phyloP scores from a whole-genome alignment of 2,329 filamentous ascomycete genomes.

The Talaromyces sp. region DNA sequence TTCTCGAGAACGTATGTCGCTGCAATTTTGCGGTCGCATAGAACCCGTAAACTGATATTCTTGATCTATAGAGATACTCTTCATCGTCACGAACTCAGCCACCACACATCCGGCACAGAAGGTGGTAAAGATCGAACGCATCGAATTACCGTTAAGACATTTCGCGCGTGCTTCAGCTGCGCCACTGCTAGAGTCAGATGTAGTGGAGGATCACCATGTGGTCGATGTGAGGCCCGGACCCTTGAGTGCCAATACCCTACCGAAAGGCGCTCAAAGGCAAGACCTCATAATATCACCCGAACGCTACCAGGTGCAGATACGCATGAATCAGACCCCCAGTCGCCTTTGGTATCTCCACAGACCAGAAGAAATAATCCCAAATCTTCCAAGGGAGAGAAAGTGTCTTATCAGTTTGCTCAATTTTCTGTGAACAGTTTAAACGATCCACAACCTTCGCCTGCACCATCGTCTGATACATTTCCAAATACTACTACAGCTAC shows the following conservation, averaged over 20 bases:
- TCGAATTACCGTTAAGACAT: constrained; percentile 46
- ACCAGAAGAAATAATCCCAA: neutral
- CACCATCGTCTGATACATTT: neutral
- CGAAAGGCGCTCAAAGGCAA: constrained; percentile 40
- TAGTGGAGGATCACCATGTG: constrained; percentile 41
- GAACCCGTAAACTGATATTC: neutral
- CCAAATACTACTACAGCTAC: neutral
- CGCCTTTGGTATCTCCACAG: constrained; percentile 5
- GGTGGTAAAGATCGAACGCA: constrained; percentile 40
- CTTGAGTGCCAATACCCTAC: constrained; percentile 45
- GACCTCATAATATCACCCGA: constrained; percentile 21
- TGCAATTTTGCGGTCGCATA: neutral
- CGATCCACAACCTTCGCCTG: neutral
- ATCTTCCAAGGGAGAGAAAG: neutral
- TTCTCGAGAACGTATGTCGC: constrained; percentile 45
- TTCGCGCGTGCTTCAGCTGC: constrained; percentile 45
- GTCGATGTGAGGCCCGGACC: constrained; percentile 40
- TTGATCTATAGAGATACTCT: constrained; percentile 38
- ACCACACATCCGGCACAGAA: constrained; percentile 39
- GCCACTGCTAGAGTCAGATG: constrained; percentile 44
- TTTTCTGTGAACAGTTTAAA: constrained; percentile 10
- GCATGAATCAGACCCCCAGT: constrained; percentile 10
- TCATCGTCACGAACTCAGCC: constrained; percentile 44
- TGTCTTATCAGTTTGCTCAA: constrained; percentile 6
- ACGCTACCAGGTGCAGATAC: constrained; percentile 10